Percentiles rank a stretch among this genome's conserved stretches.
Evolutionary conservation across 2,329 filamentous ascomycete species (phyloP).

Genomic region (Colletotrichum magnum): DNA sequence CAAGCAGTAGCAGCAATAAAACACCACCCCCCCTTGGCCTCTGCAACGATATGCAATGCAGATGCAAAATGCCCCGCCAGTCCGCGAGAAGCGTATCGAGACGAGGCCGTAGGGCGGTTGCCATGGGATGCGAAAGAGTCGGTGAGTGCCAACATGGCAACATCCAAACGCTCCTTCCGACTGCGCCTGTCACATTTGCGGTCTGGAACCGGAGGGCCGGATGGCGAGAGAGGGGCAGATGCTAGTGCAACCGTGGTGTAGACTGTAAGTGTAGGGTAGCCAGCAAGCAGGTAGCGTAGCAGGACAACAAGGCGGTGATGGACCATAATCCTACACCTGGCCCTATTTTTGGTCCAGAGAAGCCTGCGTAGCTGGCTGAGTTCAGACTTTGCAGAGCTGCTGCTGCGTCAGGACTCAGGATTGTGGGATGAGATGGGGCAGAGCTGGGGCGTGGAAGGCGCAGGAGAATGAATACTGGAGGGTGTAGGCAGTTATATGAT

Average conservation of each 20-base stretch:
- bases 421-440: conserved; percentile 6
- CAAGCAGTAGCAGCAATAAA: background rate
- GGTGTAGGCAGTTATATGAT: conserved; percentile 14
- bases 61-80: conserved; percentile 38
- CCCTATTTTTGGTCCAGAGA: conserved; percentile 37
- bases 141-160: conserved; percentile 31
- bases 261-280: background rate
- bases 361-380: background rate
- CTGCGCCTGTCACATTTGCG: conserved; percentile 40
- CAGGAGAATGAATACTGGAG: background rate
- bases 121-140: conserved; percentile 38
- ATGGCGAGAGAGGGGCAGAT: conserved; percentile 6
- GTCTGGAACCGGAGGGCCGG: conserved; percentile 31
- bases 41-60: conserved; percentile 40
- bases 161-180: background rate
- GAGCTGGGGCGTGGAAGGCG: conserved; percentile 23
- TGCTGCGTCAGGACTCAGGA: background rate
- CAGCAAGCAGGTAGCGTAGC: background rate
- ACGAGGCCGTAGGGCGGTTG: conserved; percentile 34
- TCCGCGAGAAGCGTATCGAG: conserved; percentile 19
- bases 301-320: background rate
- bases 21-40: conserved; percentile 28
- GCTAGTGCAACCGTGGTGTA: background rate
- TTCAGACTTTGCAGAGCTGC: background rate
- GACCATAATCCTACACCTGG: background rate